These are phyloP conservation scores for Blakeslea trispora DNA, from an alignment of 371 early-diverging fungal genomes.

Conservation along the genomic window DNA sequence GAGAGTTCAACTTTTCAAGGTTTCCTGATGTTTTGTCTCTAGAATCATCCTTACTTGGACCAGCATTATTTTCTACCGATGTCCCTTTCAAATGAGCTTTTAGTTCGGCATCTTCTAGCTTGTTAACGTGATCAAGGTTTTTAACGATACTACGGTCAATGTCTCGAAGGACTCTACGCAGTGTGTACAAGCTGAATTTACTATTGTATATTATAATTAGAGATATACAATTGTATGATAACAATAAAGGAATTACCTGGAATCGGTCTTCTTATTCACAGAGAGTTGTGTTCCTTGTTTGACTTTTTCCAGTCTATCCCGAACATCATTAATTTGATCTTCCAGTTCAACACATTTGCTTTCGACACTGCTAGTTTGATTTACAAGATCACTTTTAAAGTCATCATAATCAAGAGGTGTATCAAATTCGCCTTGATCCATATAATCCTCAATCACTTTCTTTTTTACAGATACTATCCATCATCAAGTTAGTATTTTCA, in stretches of 20 bases:
- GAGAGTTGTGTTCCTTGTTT: not conserved
- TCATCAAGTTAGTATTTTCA: no score
- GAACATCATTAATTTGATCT: not conserved
- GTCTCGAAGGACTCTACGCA: constrained; percentile 22
- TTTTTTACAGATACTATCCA: not conserved
- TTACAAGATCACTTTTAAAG: not conserved
- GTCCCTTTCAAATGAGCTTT: not conserved
- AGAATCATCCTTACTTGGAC: no score
- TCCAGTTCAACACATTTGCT: not conserved
- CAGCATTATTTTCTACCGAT: no score
- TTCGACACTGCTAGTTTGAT: not conserved
- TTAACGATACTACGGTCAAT: constrained; percentile 3
- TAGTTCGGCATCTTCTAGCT: constrained; percentile 3
- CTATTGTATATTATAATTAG: constrained; percentile 1
- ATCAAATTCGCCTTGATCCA: not conserved
- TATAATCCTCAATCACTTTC: not conserved
- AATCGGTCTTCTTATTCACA: not conserved
- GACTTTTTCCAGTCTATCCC: not conserved
- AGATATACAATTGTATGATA: no score
- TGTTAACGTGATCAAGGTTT: not conserved
- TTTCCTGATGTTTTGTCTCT: not conserved
- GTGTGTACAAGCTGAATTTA: constrained; percentile 7
- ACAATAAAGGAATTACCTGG: no score
- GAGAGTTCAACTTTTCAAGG: not conserved
- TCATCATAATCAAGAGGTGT: not conserved